phyloP scores from a whole-genome alignment of 352 stramenopile genomes.

The Phytophthora colocasiae region DNA sequence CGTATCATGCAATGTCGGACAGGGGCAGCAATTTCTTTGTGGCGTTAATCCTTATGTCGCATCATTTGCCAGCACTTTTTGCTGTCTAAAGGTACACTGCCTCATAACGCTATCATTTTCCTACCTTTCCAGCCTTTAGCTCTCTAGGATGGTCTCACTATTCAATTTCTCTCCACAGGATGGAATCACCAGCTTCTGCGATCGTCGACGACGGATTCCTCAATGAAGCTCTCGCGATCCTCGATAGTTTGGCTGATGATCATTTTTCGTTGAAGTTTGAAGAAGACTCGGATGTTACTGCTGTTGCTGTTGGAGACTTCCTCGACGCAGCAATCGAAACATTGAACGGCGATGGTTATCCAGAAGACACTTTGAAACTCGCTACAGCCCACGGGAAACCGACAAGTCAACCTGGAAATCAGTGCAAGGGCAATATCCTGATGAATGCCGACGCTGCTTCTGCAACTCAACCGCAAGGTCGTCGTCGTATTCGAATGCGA shows the following conservation, averaged over 20 bases:
- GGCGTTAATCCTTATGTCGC: background rate
- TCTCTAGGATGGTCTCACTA: constrained; percentile 2
- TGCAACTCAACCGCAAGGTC: background rate
- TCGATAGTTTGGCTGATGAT: background rate
- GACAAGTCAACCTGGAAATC: too few species aligned
- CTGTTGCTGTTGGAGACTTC: background rate
- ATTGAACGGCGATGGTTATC: background rate
- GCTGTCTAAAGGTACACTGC: background rate
- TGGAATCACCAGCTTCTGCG: background rate
- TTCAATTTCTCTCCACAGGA: constrained; percentile 1
- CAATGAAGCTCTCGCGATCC: constrained; percentile 7
- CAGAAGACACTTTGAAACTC: background rate
- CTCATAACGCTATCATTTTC: background rate
- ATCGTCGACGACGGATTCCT: constrained; percentile 5
- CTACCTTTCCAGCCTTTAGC: background rate
- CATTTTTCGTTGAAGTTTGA: background rate
- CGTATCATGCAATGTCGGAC: background rate
- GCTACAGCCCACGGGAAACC: background rate
- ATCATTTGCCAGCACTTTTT: background rate
- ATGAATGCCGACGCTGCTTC: background rate
- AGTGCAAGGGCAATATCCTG: too few species aligned
- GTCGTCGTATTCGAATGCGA: constrained; percentile 4
- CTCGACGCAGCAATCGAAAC: background rate
- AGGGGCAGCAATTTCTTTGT: background rate
- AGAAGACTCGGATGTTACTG: background rate